Conservation (phyloP, 495 filamentous ascomycete genomes). For the Hypoxylon subgilvum region DNA sequence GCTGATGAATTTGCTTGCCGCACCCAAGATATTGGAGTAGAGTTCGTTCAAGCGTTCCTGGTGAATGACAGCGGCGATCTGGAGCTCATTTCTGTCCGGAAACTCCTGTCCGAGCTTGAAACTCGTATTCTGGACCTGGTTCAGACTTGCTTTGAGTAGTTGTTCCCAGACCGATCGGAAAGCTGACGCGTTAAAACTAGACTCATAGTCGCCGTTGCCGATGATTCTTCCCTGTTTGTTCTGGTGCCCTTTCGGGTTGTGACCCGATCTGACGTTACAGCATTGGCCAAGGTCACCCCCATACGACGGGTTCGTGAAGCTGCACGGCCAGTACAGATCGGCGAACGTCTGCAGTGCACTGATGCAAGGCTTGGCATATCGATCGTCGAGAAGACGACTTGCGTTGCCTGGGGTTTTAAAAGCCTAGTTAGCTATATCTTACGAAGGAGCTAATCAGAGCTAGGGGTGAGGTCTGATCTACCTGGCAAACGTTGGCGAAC, state of each 20-base stretch:
- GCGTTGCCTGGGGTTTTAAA: slow-evolving; percentile 45
- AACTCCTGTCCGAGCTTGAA: slow-evolving; percentile 38
- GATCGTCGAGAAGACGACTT: slow-evolving; percentile 38
- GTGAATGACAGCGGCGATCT: slow-evolving; percentile 37
- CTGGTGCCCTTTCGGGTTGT: slow-evolving; percentile 60
- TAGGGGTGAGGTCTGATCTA: slow-evolving; percentile 15
- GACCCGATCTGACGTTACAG: slow-evolving; percentile 51
- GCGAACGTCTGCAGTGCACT: slow-evolving; percentile 58
- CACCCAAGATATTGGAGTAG: slow-evolving; percentile 35
- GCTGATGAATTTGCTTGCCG: slow-evolving; percentile 38
- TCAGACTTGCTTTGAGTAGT: slow-evolving; percentile 35
- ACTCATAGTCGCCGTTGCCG: slow-evolving; percentile 53
- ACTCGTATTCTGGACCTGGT: slow-evolving; percentile 33
- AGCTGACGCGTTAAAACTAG: slow-evolving; percentile 46
- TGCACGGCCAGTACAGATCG: slow-evolving; percentile 56
- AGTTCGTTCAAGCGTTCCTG: slow-evolving; percentile 39
- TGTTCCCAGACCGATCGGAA: slow-evolving; percentile 44
- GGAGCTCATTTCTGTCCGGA: slow-evolving; percentile 33
- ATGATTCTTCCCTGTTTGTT: slow-evolving; percentile 54
- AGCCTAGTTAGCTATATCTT: slow-evolving; percentile 21
- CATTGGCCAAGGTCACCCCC: slow-evolving; percentile 45
- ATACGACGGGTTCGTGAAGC: slow-evolving; percentile 40
- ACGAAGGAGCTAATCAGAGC: background rate
- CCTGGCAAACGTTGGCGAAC: slow-evolving; percentile 52
- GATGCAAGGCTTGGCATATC: slow-evolving; percentile 43